phyloP scores from a whole-genome alignment of 179 eudicot genomes.

The Camellia oleifera region DNA sequence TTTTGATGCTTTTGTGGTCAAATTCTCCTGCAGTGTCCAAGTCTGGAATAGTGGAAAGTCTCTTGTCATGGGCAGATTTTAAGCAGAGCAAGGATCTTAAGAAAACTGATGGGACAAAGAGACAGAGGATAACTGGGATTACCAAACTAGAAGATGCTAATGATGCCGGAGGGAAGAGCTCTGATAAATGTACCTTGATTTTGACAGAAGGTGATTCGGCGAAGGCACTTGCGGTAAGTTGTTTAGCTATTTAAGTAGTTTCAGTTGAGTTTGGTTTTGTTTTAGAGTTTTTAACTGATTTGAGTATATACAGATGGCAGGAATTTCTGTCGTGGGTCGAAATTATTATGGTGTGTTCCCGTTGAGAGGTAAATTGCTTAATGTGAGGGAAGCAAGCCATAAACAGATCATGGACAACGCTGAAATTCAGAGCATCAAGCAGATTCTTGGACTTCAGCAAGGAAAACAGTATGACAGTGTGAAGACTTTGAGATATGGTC shows the following conservation, averaged over 20 bases:
- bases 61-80: conserved; percentile 73
- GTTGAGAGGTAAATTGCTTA: conserved; percentile 83
- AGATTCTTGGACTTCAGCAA: conserved; percentile 86
- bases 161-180: conserved; percentile 67
- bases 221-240: conserved; percentile 85
- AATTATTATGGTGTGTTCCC: conserved; percentile 82
- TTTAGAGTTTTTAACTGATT: neutral
- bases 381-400: conserved; percentile 94
- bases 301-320: conserved; percentile 56
- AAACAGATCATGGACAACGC: conserved; percentile 72
- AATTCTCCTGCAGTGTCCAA: conserved; percentile 40
- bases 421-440: conserved; percentile 70
- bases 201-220: conserved; percentile 99
- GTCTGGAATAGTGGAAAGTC: conserved; percentile 65
- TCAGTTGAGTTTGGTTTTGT: neutral
- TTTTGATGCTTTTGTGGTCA: neutral
- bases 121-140: conserved; percentile 47
- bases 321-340: conserved; percentile 70
- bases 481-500: conserved; percentile 80
- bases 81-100: conserved; percentile 69
- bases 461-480: conserved; percentile 64
- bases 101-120: conserved; percentile 86
- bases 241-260: neutral
- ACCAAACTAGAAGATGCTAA: conserved; percentile 83
- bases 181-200: conserved; percentile 83